Percentiles rank a stretch among this genome's conserved stretches.
These are phyloP conservation scores for Yarrowia osloensis DNA, from an alignment of 805 yeast species.

Conservation along the genomic window DNA sequence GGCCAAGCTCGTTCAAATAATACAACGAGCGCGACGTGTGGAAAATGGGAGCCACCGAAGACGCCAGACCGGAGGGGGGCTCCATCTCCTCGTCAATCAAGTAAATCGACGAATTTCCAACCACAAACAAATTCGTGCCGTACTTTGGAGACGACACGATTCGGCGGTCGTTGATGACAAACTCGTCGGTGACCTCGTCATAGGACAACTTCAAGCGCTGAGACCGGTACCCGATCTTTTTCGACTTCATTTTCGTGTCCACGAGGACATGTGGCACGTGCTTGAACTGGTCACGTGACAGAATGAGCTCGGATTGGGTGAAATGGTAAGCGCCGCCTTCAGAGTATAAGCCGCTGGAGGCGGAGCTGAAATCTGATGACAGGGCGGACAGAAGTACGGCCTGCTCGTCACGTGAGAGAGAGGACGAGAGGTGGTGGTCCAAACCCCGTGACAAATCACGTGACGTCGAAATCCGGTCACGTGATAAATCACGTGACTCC, in stretches of 20 bases:
- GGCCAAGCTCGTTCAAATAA: slow-evolving; percentile 54
- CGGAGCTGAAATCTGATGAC: background rate
- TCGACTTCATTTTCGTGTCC: slow-evolving; percentile 60
- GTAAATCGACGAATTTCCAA: slow-evolving; percentile 71
- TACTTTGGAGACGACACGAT: slow-evolving; percentile 41
- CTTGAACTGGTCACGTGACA: background rate
- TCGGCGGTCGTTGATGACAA: slow-evolving; percentile 4
- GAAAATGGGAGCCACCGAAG: slow-evolving; percentile 63
- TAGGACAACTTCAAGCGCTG: slow-evolving; percentile 13
- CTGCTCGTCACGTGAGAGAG: background rate
- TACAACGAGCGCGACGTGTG: slow-evolving; percentile 66
- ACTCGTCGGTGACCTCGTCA: background rate
- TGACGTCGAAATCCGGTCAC: background rate
- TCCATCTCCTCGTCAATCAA: slow-evolving; percentile 60
- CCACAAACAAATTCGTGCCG: slow-evolving; percentile 28
- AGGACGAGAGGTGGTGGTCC: background rate
- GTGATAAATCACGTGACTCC: background rate
- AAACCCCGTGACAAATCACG: background rate
- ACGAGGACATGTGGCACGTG: slow-evolving; percentile 61
- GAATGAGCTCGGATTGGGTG: background rate
- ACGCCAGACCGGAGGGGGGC: slow-evolving; percentile 64
- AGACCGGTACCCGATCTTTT: slow-evolving; percentile 49
- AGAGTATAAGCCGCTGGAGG: slow-evolving; percentile 35
- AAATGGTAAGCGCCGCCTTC: slow-evolving; percentile 19
- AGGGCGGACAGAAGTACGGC: background rate